Base-by-base conservation (phyloP, 495 filamentous ascomycete species). In the Durotheca rogersii region DNA sequence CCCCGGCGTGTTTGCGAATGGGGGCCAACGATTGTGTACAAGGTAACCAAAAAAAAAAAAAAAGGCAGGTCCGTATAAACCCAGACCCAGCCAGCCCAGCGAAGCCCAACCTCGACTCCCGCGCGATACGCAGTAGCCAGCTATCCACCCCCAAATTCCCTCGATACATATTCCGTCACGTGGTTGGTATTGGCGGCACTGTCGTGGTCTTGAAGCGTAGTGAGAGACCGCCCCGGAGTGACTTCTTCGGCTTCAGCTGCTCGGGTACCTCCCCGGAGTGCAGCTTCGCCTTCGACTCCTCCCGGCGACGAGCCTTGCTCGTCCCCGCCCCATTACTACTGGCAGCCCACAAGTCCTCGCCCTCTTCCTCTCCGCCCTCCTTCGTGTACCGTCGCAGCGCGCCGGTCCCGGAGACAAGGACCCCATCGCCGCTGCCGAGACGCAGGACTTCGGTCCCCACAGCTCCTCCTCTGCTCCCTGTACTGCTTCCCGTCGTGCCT, bases 371-470 rank as follows among this genome's bases (percentile, higher is more conserved):
- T 47, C 25, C 0, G 47, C 10, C 47, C 4, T 47, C 25, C 0
- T 43, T 6, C 4, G 7, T 17, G 1, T 45, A 49, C 9, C 47
- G 55, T 59, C 62, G 62, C 7, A 62, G 2, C 41, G 43, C 38
- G 10, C 62, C 62, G n/a, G 20, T 53, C 19, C 52, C 62, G 2
- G 56, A 68, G 0, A 70, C 52, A 18, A 57, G 43, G 10, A 67
- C 60, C 52, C 70, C 66, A 20, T 68, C 64, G 16, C 70, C 70
- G 30, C 51, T 62, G 0, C 42, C 44, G 2, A 69, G 61, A 1
- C 54, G 56, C 7, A 73, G 11, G 23, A 69, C 51, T 29, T 64
- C 54, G 4, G 68, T 71, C 15, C 36, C 29, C 4, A 49, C 41
- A 1, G 27, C 47, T 48, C 44, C 38, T 9, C 49, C 42, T n/a